Evolutionary conservation across 495 filamentous ascomycete species (phyloP), one percentile per base, ranked within the genome.

Genomic region (Annulohypoxylon maeteangense): DNA sequence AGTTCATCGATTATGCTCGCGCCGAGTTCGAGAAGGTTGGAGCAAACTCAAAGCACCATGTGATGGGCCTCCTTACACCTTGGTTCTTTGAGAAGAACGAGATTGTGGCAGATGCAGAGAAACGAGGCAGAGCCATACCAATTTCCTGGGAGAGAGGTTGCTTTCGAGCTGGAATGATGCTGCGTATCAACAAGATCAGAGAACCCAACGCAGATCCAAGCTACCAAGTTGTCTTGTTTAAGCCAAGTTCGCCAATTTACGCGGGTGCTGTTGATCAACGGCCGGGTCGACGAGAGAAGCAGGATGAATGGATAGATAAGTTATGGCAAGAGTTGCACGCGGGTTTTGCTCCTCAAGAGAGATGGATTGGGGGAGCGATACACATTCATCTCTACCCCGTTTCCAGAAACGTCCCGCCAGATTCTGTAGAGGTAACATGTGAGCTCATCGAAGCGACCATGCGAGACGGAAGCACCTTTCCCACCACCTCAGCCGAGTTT

Each of bases 1-100:
- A 73, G 22, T 73, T 73, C 27, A 23, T 66, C 47, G 20, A 29
- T 8, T 73, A 65, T 47, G 70, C 70, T 1, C 7, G 40, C 3
- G 29, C 18, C 0, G 65, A 60, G 12, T 65, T 73, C 47, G 23
- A 38, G 23, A 55, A 56, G 40, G 29, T 29, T 11, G 55, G 23
- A 31, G 25, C 34, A 1, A 18, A 12, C 1, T 22, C 10, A 0
- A 65, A 58, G 40, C 4, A 57, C 6, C 16, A 62, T 29, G 65
- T 69, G 1, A 61, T 73, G n/a, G 54, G 70, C 12, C 65, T 73
- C 7, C 60, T 73, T 5, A 73, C 70, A 2, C 70, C 70, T 0
- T 73, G 65, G 70, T 69, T 73, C 56, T 69, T 62, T 22, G 61
- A 66, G 0, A 16, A 44, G 1, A 55, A 56, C 12, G 44, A 23